Evolutionary conservation across 805 yeast species (phyloP).

Genomic region (Candida dajiaensis): DNA sequence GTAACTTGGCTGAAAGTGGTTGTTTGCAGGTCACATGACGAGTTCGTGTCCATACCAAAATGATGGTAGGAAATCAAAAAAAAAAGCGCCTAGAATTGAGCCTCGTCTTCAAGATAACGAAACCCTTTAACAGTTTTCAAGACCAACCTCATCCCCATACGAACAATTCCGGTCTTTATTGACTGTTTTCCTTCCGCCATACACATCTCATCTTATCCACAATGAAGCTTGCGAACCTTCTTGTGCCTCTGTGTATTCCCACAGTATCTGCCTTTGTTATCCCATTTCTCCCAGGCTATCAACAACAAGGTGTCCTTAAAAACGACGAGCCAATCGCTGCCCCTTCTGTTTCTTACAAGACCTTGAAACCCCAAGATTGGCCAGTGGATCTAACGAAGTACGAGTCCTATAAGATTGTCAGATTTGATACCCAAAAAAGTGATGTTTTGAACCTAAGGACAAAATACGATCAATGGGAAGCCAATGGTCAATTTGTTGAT

Average conservation of each 20-base stretch:
- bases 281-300: not conserved
- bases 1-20: too few relatives aligned
- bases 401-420: slow-evolving; percentile 14
- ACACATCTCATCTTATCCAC: too few relatives aligned
- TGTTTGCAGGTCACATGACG: too few relatives aligned
- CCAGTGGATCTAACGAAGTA: slow-evolving; percentile 19
- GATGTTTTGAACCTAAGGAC: slow-evolving; percentile 6
- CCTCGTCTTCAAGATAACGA: too few relatives aligned
- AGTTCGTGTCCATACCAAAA: too few relatives aligned
- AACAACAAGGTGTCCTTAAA: not conserved
- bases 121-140: too few relatives aligned
- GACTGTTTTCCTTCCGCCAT: too few relatives aligned
- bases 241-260: not conserved
- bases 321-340: not conserved
- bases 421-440: slow-evolving; percentile 8
- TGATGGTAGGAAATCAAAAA: too few relatives aligned
- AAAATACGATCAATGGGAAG: slow-evolving; percentile 44
- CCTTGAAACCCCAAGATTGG: slow-evolving; percentile 7
- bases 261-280: not conserved
- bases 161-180: too few relatives aligned
- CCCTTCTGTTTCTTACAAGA: not conserved
- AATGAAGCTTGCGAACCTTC: not conserved
- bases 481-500: slow-evolving; percentile 40
- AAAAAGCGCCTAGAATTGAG: too few relatives aligned
- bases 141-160: too few relatives aligned